phyloP scores from a whole-genome alignment of 352 stramenopile species.

The Poterioochromonas sp. region DNA sequence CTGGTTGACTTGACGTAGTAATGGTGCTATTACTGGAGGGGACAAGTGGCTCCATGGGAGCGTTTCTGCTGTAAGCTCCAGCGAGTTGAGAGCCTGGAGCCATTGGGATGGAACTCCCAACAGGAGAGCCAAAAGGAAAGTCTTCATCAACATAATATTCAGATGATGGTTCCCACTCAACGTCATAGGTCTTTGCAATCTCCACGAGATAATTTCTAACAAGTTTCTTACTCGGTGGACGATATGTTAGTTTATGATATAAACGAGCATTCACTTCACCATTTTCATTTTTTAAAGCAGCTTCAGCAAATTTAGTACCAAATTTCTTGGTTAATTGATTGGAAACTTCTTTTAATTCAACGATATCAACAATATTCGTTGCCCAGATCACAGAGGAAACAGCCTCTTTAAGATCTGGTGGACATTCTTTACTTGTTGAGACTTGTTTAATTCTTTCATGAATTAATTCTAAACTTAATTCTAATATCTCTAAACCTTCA shows the following conservation, averaged over 20 bases:
- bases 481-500: slow-evolving; percentile 79
- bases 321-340: slow-evolving; percentile 48
- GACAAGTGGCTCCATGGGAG: neutral
- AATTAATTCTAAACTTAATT: slow-evolving; percentile 72
- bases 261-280: slow-evolving; percentile 57
- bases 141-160: too few species aligned
- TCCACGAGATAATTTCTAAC: neutral
- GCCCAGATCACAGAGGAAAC: slow-evolving; percentile 80
- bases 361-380: slow-evolving; percentile 70
- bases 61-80: neutral
- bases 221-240: neutral
- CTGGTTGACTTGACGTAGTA: neutral
- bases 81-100: neutral
- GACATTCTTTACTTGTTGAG: slow-evolving; percentile 68
- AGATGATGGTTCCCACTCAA: slow-evolving; percentile 3
- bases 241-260: slow-evolving; percentile 3
- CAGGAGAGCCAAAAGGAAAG: too few species aligned
- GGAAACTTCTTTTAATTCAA: slow-evolving; percentile 63
- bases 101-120: neutral
- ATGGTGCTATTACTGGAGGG: neutral
- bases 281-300: slow-evolving; percentile 68
- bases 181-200: neutral
- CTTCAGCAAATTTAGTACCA: slow-evolving; percentile 59
- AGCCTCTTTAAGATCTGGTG: slow-evolving; percentile 75
- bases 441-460: slow-evolving; percentile 74